Evolutionary conservation across 2,329 filamentous ascomycete species (phyloP).

Genomic region (Beauveria medogensis): DNA sequence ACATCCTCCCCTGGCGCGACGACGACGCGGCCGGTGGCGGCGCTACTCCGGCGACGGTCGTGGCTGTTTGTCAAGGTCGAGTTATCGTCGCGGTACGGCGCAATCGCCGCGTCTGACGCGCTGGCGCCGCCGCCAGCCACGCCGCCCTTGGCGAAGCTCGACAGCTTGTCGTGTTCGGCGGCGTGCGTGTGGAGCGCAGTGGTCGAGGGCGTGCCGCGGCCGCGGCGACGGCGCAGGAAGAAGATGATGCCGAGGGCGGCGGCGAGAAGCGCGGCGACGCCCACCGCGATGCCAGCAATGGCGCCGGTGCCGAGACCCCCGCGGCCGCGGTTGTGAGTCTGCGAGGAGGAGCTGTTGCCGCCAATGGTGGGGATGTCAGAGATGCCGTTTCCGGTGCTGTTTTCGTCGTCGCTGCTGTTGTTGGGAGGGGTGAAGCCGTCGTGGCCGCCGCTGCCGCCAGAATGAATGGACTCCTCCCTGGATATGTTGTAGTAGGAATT

Average conservation of each 20-base stretch:
- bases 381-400: conserved; percentile 2
- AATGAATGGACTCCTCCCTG: not conserved
- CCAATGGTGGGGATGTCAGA: not conserved
- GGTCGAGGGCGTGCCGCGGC: conserved; percentile 12
- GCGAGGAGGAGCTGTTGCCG: not conserved
- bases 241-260: conserved; percentile 32
- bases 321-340: not conserved
- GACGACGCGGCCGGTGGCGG: not conserved
- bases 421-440: conserved; percentile 9
- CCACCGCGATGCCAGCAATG: conserved; percentile 39
- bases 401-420: not conserved
- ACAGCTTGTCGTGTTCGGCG: conserved; percentile 1
- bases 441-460: not conserved
- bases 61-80: not conserved
- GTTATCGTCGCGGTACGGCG: conserved; percentile 7
- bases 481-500: not conserved
- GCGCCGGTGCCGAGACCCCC: conserved; percentile 32
- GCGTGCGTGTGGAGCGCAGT: not conserved
- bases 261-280: conserved; percentile 30
- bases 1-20: not conserved
- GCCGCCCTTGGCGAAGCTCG: conserved; percentile 34
- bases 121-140: not conserved
- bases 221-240: conserved; percentile 31
- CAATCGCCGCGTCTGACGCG: not conserved
- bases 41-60: not conserved